phyloP scores from a whole-genome alignment of 2,329 filamentous ascomycete species.

The Xylariaceae sp. region DNA sequence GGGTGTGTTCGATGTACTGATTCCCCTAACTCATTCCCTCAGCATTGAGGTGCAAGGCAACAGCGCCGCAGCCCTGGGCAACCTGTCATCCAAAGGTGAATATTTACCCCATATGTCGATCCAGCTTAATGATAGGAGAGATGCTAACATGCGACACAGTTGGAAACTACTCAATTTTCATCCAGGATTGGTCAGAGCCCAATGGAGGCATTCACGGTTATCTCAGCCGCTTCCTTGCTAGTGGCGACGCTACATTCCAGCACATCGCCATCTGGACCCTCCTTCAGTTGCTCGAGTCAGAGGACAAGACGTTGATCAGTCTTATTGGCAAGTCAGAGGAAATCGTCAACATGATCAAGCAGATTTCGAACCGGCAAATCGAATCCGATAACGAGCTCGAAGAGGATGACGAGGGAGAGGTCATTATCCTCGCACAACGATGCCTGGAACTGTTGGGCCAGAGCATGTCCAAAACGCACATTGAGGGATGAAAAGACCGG shows the following conservation, averaged over 20 bases:
- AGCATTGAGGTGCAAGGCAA: slow-evolving; percentile 99
- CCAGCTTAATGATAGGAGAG: not conserved
- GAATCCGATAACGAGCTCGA: slow-evolving; percentile 82
- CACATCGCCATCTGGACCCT: slow-evolving; percentile 99
- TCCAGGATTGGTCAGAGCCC: slow-evolving; percentile 88
- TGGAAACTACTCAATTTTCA: slow-evolving; percentile 93
- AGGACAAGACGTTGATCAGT: slow-evolving; percentile 82
- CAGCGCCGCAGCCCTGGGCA: slow-evolving; percentile 90
- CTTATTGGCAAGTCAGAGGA: slow-evolving; percentile 87
- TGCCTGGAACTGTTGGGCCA: slow-evolving; percentile 83
- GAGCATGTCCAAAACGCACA: slow-evolving; percentile 69
- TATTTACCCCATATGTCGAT: not conserved
- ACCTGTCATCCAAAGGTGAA: slow-evolving; percentile 92
- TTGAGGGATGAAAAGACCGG: slow-evolving; percentile 59
- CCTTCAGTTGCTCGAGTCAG: slow-evolving; percentile 89
- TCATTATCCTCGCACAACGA: slow-evolving; percentile 82
- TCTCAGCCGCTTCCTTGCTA: slow-evolving; percentile 84
- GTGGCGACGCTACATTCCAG: slow-evolving; percentile 94
- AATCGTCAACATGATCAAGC: slow-evolving; percentile 85
- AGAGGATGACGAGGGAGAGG: slow-evolving; percentile 88
- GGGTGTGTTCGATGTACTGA: slow-evolving; percentile 93
- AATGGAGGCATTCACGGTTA: slow-evolving; percentile 95
- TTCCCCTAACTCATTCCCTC: slow-evolving; percentile 87
- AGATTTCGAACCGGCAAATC: slow-evolving; percentile 82
- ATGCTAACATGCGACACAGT: slow-evolving; percentile 48